Evolutionary conservation across 768 basidiomycete species (phyloP).

Genomic region (Daedaleopsis nitida): DNA sequence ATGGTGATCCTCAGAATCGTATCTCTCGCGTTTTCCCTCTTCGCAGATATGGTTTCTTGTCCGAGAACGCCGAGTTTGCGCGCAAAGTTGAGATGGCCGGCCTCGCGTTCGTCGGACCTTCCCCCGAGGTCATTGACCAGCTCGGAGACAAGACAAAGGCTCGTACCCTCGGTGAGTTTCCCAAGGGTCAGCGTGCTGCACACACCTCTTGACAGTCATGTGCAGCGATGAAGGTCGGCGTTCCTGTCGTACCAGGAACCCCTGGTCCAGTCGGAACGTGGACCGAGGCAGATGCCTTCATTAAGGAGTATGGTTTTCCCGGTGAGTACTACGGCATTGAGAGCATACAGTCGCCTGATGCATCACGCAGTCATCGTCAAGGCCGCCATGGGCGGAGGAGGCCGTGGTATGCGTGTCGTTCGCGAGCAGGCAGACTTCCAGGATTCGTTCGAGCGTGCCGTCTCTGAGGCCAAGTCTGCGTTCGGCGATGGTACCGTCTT

Average conservation of each 20-base stretch:
- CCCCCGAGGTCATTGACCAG: conserved; percentile 95
- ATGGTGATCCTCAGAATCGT: conserved; percentile 15
- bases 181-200: not conserved
- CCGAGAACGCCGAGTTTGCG: conserved; percentile 97
- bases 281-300: conserved; percentile 82
- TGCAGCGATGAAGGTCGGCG: conserved; percentile 83
- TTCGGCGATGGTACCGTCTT: conserved; percentile 99
- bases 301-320: conserved; percentile 96
- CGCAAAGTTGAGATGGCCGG: conserved; percentile 97
- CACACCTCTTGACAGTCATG: not conserved
- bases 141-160: conserved; percentile 99
- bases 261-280: conserved; percentile 88
- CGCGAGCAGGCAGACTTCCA: conserved; percentile 92
- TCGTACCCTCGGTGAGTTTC: conserved; percentile 71
- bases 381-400: conserved; percentile 98
- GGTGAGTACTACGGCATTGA: conserved; percentile 41
- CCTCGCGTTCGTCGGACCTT: conserved; percentile 93
- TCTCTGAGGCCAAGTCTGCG: conserved; percentile 92
- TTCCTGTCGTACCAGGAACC: conserved; percentile 97
- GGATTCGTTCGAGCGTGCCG: conserved; percentile 86
- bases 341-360: not conserved
- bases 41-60: conserved; percentile 91
- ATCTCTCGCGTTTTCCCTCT: not conserved
- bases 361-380: conserved; percentile 87
- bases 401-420: conserved; percentile 99